Conservation (phyloP, 1,284 basidiomycete genomes). For the Cutaneotrichosporon sp. region DNA sequence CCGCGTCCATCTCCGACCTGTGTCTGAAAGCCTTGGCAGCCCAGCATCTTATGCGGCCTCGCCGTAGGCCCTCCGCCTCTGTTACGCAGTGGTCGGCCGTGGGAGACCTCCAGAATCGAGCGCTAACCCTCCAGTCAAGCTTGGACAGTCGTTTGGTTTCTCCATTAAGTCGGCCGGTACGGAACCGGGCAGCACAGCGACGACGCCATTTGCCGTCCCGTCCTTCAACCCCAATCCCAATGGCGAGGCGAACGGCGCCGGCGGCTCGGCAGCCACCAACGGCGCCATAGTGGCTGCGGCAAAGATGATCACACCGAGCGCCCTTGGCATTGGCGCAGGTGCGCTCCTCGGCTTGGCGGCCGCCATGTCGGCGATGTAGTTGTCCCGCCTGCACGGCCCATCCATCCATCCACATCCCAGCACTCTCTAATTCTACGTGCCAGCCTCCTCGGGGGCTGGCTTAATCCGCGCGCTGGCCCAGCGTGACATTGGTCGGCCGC, state of each 20-base stretch:
- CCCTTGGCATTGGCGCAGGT: background rate
- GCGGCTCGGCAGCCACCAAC: conserved; percentile 7
- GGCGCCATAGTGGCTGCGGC: background rate
- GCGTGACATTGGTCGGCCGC: conserved; percentile 9
- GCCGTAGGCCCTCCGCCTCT: background rate
- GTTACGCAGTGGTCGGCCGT: background rate
- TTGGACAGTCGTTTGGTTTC: conserved; percentile 54
- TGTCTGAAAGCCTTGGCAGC: background rate
- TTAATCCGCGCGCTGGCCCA: conserved; percentile 5
- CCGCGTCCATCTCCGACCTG: no score
- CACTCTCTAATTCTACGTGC: background rate
- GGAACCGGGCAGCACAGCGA: conserved; percentile 1
- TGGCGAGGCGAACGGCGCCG: conserved; percentile 6
- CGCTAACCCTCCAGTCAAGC: conserved; percentile 77
- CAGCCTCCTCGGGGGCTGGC: background rate
- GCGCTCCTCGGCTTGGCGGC: background rate
- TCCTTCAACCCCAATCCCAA: conserved; percentile 7
- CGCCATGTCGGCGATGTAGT: background rate
- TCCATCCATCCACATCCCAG: background rate
- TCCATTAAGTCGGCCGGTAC: conserved; percentile 21
- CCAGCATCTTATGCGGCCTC: no score
- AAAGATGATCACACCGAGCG: background rate
- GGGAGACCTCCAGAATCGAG: conserved; percentile 64
- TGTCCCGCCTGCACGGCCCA: background rate
- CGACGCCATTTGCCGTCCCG: background rate